Base-by-base conservation (phyloP, 2,329 filamentous ascomycete species). In the Fusarium sp. region DNA sequence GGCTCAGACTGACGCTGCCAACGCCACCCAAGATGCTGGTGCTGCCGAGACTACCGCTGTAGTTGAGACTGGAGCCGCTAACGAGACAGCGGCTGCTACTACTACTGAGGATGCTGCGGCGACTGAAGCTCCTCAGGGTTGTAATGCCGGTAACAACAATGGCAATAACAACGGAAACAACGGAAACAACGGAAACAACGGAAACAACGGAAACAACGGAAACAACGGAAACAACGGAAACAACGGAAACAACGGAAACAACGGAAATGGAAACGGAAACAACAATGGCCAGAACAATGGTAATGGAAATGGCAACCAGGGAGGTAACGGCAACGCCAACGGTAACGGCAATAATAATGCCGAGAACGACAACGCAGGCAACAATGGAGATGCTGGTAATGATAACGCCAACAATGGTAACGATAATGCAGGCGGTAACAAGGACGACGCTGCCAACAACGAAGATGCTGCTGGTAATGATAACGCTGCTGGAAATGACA, bases 31-130 rank as follows among this genome's bases (percentile, higher is more conserved):
- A 8, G 40, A 59, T 38, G 25, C 57, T 22, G 25, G 40, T 20
- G 57, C 58, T 24, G 27, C 60, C 8, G 30, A 64, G 5, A 63
- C 61, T 3, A 27, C 58, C 29, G 44, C 29, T 2, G 43, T 44
- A 3, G 20, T 12, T 2, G 52, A 12, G 3, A 44, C 32, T 15
- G 55, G 57, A 4, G 45, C 30, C 12, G 43, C 32, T 9, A 63
- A 46, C 1, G 49, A 2, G 5, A 53, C 49, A 1, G 34, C 8
- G 8, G 34, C 49, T 16, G 49, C 24, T 27, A 29, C 49, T 6
- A 41, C 49, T 18, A 29, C 49, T 13, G 20, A 34, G 1, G 24
- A 16, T n/a, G 32, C 38, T 4, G 49, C 24, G 7, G 49, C 49
- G 5, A 53, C 49, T 4, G 49, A 18, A 9, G 18, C 49, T 12